A percentile compares a stretch with the other conserved stretches of the same genome.
phyloP scores from a whole-genome alignment of 306 rosid genomes.

The Hippophae tibetana region DNA sequence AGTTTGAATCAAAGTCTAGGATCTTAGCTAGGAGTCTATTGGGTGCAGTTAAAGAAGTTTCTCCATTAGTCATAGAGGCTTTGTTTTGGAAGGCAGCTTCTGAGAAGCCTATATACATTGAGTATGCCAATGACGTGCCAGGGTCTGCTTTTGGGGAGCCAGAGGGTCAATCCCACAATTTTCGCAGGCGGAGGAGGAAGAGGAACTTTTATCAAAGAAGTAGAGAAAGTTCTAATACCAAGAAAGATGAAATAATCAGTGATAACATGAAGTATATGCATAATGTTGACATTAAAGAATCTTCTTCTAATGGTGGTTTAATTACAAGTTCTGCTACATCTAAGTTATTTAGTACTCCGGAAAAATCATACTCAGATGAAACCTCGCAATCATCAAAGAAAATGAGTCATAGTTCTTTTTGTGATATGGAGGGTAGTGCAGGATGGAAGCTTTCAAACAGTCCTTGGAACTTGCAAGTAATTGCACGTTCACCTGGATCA shows the following conservation, averaged over 20 bases:
- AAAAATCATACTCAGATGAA: constrained; percentile 35
- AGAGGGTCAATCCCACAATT: constrained; percentile 50
- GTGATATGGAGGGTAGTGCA: constrained; percentile 75
- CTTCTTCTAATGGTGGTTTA: constrained; percentile 21
- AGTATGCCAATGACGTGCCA: constrained; percentile 97
- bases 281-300: constrained; percentile 20
- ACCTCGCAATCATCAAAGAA: constrained; percentile 33
- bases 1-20: constrained; percentile 84
- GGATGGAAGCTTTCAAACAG: constrained; percentile 99
- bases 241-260: constrained; percentile 25
- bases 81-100: constrained; percentile 94
- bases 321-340: constrained; percentile 28
- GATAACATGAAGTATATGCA: constrained; percentile 16
- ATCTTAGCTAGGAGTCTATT: constrained; percentile 49
- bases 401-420: constrained; percentile 37
- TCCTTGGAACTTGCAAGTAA: constrained; percentile 94
- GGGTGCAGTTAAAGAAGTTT: constrained; percentile 58
- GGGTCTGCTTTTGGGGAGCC: constrained; percentile 93
- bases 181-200: constrained; percentile 61
- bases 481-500: constrained; percentile 97
- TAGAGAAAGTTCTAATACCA: constrained; percentile 35
- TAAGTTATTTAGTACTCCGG: constrained; percentile 23
- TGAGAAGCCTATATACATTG: constrained; percentile 84
- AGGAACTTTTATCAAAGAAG: constrained; percentile 63
- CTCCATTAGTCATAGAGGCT: constrained; percentile 69